Evolutionary conservation across 306 rosid species (phyloP).

Genomic region (Luffa acutangula): DNA sequence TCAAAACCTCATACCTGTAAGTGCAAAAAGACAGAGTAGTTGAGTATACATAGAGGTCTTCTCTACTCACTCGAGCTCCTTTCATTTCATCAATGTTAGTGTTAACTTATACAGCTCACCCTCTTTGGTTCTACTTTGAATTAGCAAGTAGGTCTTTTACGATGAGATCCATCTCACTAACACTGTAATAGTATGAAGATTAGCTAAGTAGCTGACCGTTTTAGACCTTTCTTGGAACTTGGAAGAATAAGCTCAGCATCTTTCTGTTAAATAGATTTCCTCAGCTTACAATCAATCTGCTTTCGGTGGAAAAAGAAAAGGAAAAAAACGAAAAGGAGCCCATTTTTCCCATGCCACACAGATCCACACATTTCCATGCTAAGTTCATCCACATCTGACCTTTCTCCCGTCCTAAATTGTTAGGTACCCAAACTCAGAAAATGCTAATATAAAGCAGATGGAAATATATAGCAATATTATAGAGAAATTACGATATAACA

Average conservation of each 20-base stretch:
- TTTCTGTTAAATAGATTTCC: background rate
- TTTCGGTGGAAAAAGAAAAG: background rate
- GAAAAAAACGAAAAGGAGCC: background rate
- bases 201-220: background rate
- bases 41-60: background rate
- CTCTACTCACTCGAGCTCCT: background rate
- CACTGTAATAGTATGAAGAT: background rate
- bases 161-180: background rate
- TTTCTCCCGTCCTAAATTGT: background rate
- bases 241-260: background rate
- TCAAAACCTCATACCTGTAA: constrained; percentile 12
- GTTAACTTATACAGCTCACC: background rate
- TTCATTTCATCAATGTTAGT: background rate
- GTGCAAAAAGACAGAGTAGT: background rate
- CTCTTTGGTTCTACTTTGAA: background rate
- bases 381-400: background rate
- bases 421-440: too few species aligned
- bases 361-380: background rate
- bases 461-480: too few species aligned
- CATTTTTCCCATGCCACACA: background rate
- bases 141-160: background rate
- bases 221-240: background rate
- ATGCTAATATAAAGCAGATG: too few species aligned
- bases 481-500: too few species aligned
- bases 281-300: background rate